phyloP scores from a whole-genome alignment of 768 basidiomycete genomes.

The Tulasnella sp. region DNA sequence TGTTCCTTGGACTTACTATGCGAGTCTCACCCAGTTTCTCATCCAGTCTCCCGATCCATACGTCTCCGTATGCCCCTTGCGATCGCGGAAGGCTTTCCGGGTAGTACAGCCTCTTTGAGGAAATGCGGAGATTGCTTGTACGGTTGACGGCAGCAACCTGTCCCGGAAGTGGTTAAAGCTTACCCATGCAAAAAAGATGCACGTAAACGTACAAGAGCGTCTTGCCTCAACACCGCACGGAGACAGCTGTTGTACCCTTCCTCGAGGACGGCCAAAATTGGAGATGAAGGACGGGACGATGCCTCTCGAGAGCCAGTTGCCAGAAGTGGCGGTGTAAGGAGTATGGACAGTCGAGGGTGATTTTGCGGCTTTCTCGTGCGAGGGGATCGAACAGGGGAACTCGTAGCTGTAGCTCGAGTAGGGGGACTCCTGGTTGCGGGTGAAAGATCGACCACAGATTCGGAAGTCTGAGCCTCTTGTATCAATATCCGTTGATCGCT shows the following conservation, averaged over 20 bases:
- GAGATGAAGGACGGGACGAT: not conserved
- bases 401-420: not conserved
- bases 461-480: not conserved
- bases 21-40: not conserved
- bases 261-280: not conserved
- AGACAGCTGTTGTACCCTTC: not conserved
- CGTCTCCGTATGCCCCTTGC: not conserved
- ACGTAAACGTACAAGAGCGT: not conserved
- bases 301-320: not conserved
- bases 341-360: not conserved
- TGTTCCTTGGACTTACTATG: not conserved
- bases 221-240: not conserved
- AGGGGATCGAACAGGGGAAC: not conserved
- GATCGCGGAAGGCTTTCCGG: not conserved
- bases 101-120: not conserved
- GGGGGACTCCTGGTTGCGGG: not conserved
- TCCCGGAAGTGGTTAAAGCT: not conserved
- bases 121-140: not conserved
- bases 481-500: not conserved
- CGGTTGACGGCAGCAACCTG: not conserved
- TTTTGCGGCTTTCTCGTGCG: not conserved
- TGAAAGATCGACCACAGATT: not conserved
- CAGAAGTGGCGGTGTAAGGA: not conserved
- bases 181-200: not conserved
- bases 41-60: not conserved